Evolutionary conservation across 495 filamentous ascomycete genomes (phyloP).

Genomic region (Neurospora intermedia): DNA sequence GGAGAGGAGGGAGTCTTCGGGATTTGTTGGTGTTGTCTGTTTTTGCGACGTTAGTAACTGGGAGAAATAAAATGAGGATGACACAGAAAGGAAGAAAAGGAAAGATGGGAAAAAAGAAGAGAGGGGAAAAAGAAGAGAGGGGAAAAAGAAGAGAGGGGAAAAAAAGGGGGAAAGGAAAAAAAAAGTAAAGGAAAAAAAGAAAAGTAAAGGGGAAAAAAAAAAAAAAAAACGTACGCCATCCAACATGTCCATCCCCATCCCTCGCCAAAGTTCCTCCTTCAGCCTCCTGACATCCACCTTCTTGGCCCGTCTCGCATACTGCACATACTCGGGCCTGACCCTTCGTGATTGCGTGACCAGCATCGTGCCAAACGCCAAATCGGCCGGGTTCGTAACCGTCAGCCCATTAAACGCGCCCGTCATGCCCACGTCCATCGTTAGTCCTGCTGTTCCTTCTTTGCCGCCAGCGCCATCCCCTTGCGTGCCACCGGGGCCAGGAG

Average conservation of each 20-base stretch:
- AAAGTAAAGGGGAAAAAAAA: conserved; percentile 7
- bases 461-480: conserved; percentile 16
- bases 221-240: conserved; percentile 25
- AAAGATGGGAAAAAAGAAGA: too few species aligned
- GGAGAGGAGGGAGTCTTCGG: neutral
- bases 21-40: neutral
- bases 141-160: too few species aligned
- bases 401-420: conserved; percentile 37
- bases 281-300: conserved; percentile 95
- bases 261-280: conserved; percentile 94
- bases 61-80: neutral
- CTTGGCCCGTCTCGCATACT: conserved; percentile 92
- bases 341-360: conserved; percentile 82
- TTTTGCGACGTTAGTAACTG: neutral
- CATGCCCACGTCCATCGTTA: conserved; percentile 29
- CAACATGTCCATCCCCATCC: conserved; percentile 55
- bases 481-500: conserved; percentile 54
- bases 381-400: conserved; percentile 38
- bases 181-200: neutral
- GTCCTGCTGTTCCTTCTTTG: conserved; percentile 8
- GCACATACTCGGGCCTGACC: conserved; percentile 84
- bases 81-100: neutral
- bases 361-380: conserved; percentile 76
- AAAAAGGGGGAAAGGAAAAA: neutral
- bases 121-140: too few species aligned